phyloP scores from a whole-genome alignment of 306 rosid species.

The Datisca glomerata region DNA sequence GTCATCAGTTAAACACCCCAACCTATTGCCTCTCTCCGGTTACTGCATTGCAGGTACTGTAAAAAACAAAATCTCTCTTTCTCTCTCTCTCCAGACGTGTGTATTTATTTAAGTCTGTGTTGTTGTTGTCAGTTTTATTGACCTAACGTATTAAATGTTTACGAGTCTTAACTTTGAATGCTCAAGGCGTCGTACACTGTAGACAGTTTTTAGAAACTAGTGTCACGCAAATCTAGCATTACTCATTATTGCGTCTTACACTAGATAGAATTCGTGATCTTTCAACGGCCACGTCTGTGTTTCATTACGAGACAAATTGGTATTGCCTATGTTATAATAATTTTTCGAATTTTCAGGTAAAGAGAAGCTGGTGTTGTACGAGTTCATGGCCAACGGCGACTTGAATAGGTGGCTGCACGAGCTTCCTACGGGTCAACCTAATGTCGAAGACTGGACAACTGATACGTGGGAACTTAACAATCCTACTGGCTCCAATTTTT shows the following conservation, averaged over 20 bases:
- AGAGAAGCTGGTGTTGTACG: slow-evolving; percentile 76
- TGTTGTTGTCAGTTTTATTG: no score
- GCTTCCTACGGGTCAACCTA: slow-evolving; percentile 77
- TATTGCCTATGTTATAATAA: no score
- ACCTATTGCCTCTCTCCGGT: slow-evolving; percentile 77
- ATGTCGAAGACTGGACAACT: slow-evolving; percentile 85
- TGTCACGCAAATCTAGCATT: no score
- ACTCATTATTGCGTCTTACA: no score
- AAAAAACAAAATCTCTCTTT: not conserved
- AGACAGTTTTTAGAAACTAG: no score
- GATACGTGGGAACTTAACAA: slow-evolving; percentile 83
- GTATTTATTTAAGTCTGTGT: no score
- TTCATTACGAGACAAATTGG: no score
- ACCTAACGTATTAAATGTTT: not conserved
- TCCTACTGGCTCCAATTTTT: slow-evolving; percentile 14
- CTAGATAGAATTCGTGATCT: no score
- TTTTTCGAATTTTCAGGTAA: slow-evolving; percentile 27
- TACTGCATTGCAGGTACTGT: slow-evolving; percentile 88
- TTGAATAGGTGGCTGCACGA: slow-evolving; percentile 82
- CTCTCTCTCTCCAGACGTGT: not conserved
- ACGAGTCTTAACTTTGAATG: not conserved
- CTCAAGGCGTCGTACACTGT: not conserved
- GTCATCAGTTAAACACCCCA: slow-evolving; percentile 64
- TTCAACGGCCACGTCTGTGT: not conserved
- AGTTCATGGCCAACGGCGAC: slow-evolving; percentile 92